These are phyloP conservation scores for Juglanconis oblonga DNA, from an alignment of 2,329 filamentous ascomycete genomes.

Conservation along the genomic window DNA sequence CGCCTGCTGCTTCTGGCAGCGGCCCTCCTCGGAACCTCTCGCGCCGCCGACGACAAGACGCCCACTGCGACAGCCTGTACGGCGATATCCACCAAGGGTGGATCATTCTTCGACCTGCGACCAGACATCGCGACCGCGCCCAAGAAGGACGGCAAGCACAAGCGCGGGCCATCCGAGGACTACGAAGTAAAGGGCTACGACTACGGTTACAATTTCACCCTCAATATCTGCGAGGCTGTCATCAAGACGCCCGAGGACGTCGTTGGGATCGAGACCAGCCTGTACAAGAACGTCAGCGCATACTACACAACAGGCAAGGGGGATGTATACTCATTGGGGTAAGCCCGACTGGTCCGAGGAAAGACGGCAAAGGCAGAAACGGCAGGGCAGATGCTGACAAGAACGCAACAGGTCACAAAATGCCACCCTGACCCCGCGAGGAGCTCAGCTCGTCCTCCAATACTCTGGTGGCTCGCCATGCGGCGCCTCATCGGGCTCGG, in stretches of 20 bases:
- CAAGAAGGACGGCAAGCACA: slow-evolving; percentile 42
- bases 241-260: slow-evolving; percentile 62
- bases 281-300: slow-evolving; percentile 74
- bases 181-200: slow-evolving; percentile 71
- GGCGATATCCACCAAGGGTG: slow-evolving; percentile 51
- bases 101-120: slow-evolving; percentile 56
- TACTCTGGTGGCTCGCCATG: slow-evolving; percentile 78
- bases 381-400: slow-evolving; percentile 7
- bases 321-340: slow-evolving; percentile 74
- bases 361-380: neutral
- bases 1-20: slow-evolving; percentile 14
- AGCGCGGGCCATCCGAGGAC: slow-evolving; percentile 43
- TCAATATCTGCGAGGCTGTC: slow-evolving; percentile 80
- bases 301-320: slow-evolving; percentile 64
- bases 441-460: slow-evolving; percentile 72
- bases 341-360: slow-evolving; percentile 27
- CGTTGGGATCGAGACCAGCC: slow-evolving; percentile 57
- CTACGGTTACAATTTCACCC: slow-evolving; percentile 76
- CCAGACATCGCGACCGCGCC: slow-evolving; percentile 48
- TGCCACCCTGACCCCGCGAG: slow-evolving; percentile 54
- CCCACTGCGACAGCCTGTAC: slow-evolving; percentile 49
- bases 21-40: slow-evolving; percentile 7
- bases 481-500: slow-evolving; percentile 40
- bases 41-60: slow-evolving; percentile 24
- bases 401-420: slow-evolving; percentile 49